Evolutionary conservation across 1,284 basidiomycete species (phyloP), one percentile per base, ranked within the genome.

Genomic region (Marasmius tenuissimus): DNA sequence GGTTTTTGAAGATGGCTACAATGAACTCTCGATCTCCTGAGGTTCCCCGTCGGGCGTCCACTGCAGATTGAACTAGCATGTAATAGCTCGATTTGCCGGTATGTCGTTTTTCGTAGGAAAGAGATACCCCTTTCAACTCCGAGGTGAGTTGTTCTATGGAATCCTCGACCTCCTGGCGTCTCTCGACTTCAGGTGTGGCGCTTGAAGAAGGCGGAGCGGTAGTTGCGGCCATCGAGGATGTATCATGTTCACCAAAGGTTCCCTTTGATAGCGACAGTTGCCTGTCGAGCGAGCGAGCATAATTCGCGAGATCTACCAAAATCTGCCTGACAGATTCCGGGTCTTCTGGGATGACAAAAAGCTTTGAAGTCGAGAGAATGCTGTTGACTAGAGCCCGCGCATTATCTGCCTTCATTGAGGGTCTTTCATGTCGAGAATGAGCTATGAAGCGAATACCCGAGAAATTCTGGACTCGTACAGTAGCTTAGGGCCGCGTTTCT

Each of bases 21-120:
- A 27, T 54, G 34, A 54, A 54, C 5, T 20, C 42, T 18, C 33
- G 20, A 20, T 61, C 38, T 14, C 57, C 51, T 20, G 27, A 22
- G 18, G 52, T 34, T 22, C 62, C 47, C 12, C 56, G 42, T 45
- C 50, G 51, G 9, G 59, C 52, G 47, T 65, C 63, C 47, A 61
- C 42, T 34, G 61, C 63, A n/a, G 61, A 50, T 59, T 59, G 53
- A 37, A 65, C 34, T 14, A 65, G 40, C 49, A 62, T 54, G 7
- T 57, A 38, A 37, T 58, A 52, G 42, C 63, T 60, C 14, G 61
- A 57, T 50, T 56, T 48, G 7, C 63, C 63, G 16, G 60, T 60
- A 51, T 62, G 61, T 42, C 61, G 57, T 22, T 52, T 34, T 12
- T 34, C 14, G 56, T 60, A 16, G 18, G 59, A 18, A 27, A 61